Conservation (phyloP, 106 monocot species). For the Iris macrosiphon region DNA sequence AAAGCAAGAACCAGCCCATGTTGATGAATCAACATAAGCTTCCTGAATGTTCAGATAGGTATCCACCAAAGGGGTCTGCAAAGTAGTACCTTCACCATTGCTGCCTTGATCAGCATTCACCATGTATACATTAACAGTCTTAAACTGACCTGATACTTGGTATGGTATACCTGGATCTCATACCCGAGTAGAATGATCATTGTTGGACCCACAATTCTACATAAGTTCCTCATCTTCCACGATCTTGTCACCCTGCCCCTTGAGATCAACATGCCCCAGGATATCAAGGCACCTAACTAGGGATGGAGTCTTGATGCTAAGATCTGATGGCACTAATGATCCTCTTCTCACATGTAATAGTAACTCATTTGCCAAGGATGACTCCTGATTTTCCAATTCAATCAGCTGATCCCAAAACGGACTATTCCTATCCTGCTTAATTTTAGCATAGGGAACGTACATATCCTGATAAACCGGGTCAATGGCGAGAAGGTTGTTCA, state of each 20-base stretch:
- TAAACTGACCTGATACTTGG: too few species aligned
- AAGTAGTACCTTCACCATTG: too few species aligned
- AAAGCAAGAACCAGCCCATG: too few species aligned
- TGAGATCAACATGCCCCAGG: too few species aligned
- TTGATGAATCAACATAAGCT: too few species aligned
- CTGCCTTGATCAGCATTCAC: too few species aligned
- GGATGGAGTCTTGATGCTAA: conserved; percentile 30
- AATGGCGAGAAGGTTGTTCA: conserved; percentile 10
- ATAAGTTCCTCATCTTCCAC: conserved; percentile 32
- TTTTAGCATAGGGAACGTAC: conserved; percentile 11
- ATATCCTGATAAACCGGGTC: conserved; percentile 5
- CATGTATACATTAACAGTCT: too few species aligned
- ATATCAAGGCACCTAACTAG: conserved; percentile 16
- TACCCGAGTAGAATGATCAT: conserved; percentile 47
- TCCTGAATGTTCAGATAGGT: too few species aligned
- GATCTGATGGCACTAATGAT: neutral
- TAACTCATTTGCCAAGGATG: neutral
- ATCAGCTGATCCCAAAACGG: conserved; percentile 44
- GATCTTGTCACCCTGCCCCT: conserved; percentile 19
- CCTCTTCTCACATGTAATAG: neutral
- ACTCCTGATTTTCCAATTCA: conserved; percentile 46
- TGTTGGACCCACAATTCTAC: conserved; percentile 25
- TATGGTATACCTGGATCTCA: too few species aligned
- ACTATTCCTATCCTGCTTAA: conserved; percentile 6
- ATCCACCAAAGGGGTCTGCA: too few species aligned